Evolutionary conservation across 2,329 filamentous ascomycete genomes (phyloP).

Genomic region (Paradendryphiella salina): DNA sequence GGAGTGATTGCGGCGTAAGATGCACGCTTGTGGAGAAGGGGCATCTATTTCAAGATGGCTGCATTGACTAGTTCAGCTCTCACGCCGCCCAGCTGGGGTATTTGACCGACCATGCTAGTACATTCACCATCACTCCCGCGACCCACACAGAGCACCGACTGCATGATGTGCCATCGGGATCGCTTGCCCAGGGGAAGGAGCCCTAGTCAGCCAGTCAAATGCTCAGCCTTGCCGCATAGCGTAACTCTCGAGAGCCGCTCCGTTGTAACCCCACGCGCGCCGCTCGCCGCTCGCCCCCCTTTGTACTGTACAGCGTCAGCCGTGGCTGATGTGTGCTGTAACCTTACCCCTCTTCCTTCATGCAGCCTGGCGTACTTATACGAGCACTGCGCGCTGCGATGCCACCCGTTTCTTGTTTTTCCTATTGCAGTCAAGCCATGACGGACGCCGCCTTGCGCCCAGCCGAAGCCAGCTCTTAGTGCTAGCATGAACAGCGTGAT

Average conservation of each 20-base stretch:
- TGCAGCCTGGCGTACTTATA: not conserved
- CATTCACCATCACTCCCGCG: not conserved
- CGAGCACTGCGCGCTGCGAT: constrained; percentile 10
- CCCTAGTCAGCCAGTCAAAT: constrained; percentile 29
- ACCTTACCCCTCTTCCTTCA: constrained; percentile 28
- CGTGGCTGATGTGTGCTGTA: constrained; percentile 33
- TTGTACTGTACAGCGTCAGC: constrained; percentile 7
- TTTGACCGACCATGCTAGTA: constrained; percentile 24
- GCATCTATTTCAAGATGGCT: constrained; percentile 30
- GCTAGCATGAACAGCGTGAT: not conserved
- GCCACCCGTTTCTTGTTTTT: constrained; percentile 7
- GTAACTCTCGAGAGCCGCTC: constrained; percentile 26
- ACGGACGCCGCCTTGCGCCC: constrained; percentile 16
- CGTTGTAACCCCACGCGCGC: constrained; percentile 7
- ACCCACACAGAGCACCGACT: constrained; percentile 4
- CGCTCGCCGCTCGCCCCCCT: constrained; percentile 1
- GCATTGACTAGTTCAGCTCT: constrained; percentile 11
- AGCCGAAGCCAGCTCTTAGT: constrained; percentile 7
- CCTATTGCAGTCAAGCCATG: constrained; percentile 4
- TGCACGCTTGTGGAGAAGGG: constrained; percentile 12
- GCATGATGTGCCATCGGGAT: constrained; percentile 15
- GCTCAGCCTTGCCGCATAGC: constrained; percentile 35
- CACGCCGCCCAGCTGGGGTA: constrained; percentile 13
- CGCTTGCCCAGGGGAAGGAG: constrained; percentile 12
- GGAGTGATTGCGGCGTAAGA: constrained; percentile 9